Base-by-base conservation (phyloP, 2,329 filamentous ascomycete species). In the Colletotrichum musae region DNA sequence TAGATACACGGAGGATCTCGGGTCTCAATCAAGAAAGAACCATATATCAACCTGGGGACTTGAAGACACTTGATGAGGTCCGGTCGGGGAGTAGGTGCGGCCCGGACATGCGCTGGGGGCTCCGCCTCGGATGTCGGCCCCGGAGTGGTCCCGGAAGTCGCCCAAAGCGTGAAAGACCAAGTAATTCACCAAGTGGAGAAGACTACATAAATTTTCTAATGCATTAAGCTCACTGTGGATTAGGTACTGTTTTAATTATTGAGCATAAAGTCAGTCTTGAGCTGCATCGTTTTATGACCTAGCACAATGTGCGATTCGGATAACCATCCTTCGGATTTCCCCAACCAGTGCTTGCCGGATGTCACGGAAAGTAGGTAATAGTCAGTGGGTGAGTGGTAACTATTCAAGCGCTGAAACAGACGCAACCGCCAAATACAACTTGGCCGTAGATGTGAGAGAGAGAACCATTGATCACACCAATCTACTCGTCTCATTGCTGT, bases 121-220 rank as follows among this genome's bases (percentile, higher is more conserved):
- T 32, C 47, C 45, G 39, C 12, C 41, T 52, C 59, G 65, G 59
- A 64, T 58, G 59, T 68, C 65, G 65, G 59, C 58, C 24, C 12
- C 48, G 26, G 32, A 16, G 48, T 13, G 12, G 16, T 41, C 47
- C 26, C 65, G 65, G 59, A 68, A 58, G 59, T 68, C 59, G 53
- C 59, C 59, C 18, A 52, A 47, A 39, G 2, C 39, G 21, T 15
- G 21, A 10, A 16, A 18, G 24, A 47, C 43, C 47, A 24, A 24
- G 41, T 16, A n/a, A 45, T 36, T 15, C 13, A 6, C 3, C n/a
- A n/a, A n/a, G 65, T 68, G 65, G 65, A 54, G 53, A 18, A 41
- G n/a, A 24, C 48, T 50, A 43, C 32, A 12, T 10, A 54, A 41
- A 15, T 24, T 54, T 18, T 18, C 1, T 36, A n/a, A 15, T 43